These are phyloP conservation scores for Ogataea thermomethanolica DNA, from an alignment of 805 yeast species.

Conservation along the genomic window DNA sequence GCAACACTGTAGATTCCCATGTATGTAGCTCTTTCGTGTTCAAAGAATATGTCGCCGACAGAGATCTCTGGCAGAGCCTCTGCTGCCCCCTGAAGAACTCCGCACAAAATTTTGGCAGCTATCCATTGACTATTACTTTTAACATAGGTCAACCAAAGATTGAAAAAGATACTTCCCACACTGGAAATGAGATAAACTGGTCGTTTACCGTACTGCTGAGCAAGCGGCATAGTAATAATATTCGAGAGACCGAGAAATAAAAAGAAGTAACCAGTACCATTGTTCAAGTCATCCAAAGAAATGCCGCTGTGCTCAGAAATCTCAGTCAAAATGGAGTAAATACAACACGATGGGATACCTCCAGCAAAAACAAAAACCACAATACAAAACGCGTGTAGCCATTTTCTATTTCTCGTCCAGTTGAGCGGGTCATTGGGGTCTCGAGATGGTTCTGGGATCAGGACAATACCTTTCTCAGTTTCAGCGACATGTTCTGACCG, in stretches of 20 bases:
- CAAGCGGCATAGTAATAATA: conserved; percentile 35
- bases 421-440: conserved; percentile 70
- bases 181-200: conserved; percentile 34
- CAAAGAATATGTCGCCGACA: conserved; percentile 47
- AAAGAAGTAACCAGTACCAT: conserved; percentile 38
- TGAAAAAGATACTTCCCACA: conserved; percentile 29
- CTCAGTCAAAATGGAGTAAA: conserved; percentile 28
- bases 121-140: conserved; percentile 32
- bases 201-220: conserved; percentile 38
- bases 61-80: conserved; percentile 50
- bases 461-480: conserved; percentile 38
- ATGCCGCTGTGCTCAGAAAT: conserved; percentile 22
- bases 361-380: conserved; percentile 36
- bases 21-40: conserved; percentile 47
- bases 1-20: conserved; percentile 51
- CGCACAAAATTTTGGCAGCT: conserved; percentile 32
- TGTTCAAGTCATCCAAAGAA: conserved; percentile 29
- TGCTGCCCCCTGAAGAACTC: conserved; percentile 35
- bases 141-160: conserved; percentile 35
- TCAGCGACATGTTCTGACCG: conserved; percentile 8
- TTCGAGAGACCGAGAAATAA: conserved; percentile 40
- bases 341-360: conserved; percentile 25
- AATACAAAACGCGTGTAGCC: conserved; percentile 42
- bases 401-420: conserved; percentile 52
- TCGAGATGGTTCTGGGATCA: conserved; percentile 63